Conservation (phyloP, 345 rosid genomes). For the Lepidium aucheri region DNA sequence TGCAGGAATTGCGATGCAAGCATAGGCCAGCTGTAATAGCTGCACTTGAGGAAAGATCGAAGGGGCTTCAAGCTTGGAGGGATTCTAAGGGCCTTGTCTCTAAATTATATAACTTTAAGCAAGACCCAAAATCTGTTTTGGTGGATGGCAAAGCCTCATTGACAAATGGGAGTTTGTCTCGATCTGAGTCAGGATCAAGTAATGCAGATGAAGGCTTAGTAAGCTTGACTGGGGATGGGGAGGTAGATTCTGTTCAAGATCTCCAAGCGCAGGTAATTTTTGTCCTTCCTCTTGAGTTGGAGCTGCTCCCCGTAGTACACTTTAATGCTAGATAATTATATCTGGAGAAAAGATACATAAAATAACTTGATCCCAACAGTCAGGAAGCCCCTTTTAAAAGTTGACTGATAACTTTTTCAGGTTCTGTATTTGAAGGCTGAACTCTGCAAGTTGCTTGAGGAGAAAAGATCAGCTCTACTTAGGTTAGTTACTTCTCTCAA, state of each 20-base stretch:
- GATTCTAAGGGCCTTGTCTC: slow-evolving; percentile 87
- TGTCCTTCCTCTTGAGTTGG: slow-evolving; percentile 1
- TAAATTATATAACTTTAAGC: slow-evolving; percentile 81
- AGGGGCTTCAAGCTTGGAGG: slow-evolving; percentile 89
- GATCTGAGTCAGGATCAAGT: slow-evolving; percentile 66
- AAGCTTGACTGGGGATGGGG: slow-evolving; percentile 65
- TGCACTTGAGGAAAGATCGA: slow-evolving; percentile 83
- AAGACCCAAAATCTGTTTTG: slow-evolving; percentile 66
- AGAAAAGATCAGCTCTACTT: slow-evolving; percentile 88
- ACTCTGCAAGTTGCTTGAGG: slow-evolving; percentile 90
- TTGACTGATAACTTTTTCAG: slow-evolving; percentile 37
- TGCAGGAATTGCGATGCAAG: slow-evolving; percentile 77
- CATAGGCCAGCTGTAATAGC: slow-evolving; percentile 75
- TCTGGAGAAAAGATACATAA: neutral
- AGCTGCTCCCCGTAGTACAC: slow-evolving; percentile 3
- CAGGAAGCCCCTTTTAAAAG: neutral
- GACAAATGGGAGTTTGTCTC: slow-evolving; percentile 56
- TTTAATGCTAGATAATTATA: neutral
- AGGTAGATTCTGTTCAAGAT: slow-evolving; percentile 68
- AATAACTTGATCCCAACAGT: neutral
- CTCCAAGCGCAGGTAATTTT: slow-evolving; percentile 77
- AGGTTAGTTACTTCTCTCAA: slow-evolving; percentile 42
- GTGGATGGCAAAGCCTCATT: slow-evolving; percentile 39
- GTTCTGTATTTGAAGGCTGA: slow-evolving; percentile 89
- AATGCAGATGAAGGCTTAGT: slow-evolving; percentile 67